Evolutionary conservation across 306 rosid genomes (phyloP).

Genomic region (Acacia melanoxylon): DNA sequence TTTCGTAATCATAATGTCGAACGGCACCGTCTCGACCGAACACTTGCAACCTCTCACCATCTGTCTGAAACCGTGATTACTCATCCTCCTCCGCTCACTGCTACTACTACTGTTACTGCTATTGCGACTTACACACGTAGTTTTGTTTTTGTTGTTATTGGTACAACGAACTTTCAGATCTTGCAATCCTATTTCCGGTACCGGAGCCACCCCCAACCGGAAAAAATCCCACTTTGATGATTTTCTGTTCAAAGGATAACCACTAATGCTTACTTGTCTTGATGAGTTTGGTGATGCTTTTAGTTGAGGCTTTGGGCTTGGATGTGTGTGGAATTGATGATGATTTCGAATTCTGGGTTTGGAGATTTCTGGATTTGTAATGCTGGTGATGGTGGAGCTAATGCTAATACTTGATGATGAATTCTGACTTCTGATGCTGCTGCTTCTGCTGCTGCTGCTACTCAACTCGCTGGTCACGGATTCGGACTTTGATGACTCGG

Average conservation of each 20-base stretch:
- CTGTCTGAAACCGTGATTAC: conserved; percentile 29
- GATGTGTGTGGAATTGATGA: conserved; percentile 67
- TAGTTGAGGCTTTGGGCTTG: conserved; percentile 84
- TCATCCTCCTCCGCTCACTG: conserved; percentile 18
- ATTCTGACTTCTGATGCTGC: conserved; percentile 56
- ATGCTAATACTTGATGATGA: conserved; percentile 54
- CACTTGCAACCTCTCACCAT: conserved; percentile 65
- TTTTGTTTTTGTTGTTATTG: conserved; percentile 20
- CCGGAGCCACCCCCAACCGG: conserved; percentile 67
- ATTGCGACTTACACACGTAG: conserved; percentile 40
- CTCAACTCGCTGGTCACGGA: conserved; percentile 23
- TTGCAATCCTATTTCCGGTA: conserved; percentile 72
- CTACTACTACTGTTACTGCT: conserved; percentile 44
- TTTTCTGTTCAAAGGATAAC: conserved; percentile 44
- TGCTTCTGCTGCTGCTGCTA: conserved; percentile 57
- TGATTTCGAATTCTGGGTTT: conserved; percentile 36
- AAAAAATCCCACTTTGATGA: conserved; percentile 75
- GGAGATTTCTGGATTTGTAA: conserved; percentile 31
- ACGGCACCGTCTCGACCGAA: conserved; percentile 48
- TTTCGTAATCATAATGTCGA: conserved; percentile 33
- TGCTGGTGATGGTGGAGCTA: conserved; percentile 23
- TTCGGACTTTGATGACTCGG: conserved; percentile 38
- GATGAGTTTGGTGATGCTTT: conserved; percentile 21
- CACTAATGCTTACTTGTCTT: conserved; percentile 35
- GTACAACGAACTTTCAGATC: conserved; percentile 55